A percentile compares a stretch with the other conserved stretches of the same genome.
Conservation (phyloP, 1,284 basidiomycete species). For the Cronartium quercuum region DNA sequence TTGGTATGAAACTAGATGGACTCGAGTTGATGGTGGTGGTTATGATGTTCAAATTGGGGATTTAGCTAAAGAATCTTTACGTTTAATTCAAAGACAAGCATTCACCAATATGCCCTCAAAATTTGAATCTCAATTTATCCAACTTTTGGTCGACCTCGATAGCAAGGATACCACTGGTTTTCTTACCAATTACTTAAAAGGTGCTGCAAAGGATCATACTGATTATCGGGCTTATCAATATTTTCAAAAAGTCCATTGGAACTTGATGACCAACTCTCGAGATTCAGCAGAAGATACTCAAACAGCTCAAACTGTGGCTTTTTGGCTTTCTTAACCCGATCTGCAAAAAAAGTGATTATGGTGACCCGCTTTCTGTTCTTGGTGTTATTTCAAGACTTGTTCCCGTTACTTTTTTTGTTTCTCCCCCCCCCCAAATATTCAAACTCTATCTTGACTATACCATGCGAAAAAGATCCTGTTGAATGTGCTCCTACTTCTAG, state of each 20-base stretch:
- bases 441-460: too few relatives aligned
- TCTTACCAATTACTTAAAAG: neutral
- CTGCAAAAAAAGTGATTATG: too few relatives aligned
- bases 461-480: too few relatives aligned
- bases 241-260: neutral
- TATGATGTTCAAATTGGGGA: constrained; percentile 1
- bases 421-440: too few relatives aligned
- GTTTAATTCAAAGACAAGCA: neutral
- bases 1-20: neutral
- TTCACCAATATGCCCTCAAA: neutral
- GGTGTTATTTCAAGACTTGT: too few relatives aligned
- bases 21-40: neutral
- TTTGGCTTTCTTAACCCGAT: too few relatives aligned
- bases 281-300: too few relatives aligned
- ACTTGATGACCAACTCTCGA: neutral
- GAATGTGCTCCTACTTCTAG: too few relatives aligned
- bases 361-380: too few relatives aligned
- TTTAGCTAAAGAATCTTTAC: neutral
- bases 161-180: neutral
- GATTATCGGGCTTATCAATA: neutral
- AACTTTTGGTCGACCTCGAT: neutral
- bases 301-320: too few relatives aligned
- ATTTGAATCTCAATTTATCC: neutral
- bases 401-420: too few relatives aligned
- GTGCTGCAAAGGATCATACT: neutral